These are phyloP conservation scores for Eutrema heterophyllum DNA, from an alignment of 345 rosid genomes.

Conservation along the genomic window DNA sequence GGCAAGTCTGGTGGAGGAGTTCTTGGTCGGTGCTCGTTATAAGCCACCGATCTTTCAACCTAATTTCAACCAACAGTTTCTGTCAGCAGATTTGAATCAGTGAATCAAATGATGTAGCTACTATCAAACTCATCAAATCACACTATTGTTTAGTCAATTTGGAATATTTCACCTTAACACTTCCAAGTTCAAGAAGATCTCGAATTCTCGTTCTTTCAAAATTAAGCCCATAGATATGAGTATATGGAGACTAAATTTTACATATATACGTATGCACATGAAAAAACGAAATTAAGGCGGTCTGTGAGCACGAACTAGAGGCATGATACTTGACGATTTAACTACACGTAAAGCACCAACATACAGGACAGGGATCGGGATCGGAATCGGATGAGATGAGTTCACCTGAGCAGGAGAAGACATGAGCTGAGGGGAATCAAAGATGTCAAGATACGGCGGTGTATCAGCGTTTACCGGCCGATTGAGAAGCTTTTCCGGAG, in stretches of 20 bases:
- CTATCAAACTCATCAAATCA: no score
- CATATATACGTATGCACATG: background rate
- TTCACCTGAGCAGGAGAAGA: constrained; percentile 72
- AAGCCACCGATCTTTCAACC: no score
- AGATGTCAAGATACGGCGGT: constrained; percentile 72
- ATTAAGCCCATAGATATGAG: background rate
- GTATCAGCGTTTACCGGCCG: constrained; percentile 43
- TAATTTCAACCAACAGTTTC: no score
- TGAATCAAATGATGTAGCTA: no score
- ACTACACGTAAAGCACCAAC: background rate
- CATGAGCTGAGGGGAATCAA: constrained; percentile 74
- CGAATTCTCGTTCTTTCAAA: background rate
- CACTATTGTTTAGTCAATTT: background rate
- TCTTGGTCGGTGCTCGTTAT: no score
- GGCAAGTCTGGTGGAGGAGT: no score
- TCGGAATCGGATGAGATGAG: background rate
- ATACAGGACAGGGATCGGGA: no score
- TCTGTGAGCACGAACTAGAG: background rate
- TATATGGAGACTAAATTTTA: background rate
- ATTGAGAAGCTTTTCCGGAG: constrained; percentile 51
- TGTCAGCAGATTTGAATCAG: no score
- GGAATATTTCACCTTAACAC: background rate
- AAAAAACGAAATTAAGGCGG: background rate
- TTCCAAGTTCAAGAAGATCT: background rate
- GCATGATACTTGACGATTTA: background rate